These are phyloP conservation scores for Boletales sp. DNA, from an alignment of 768 basidiomycete species.

Conservation along the genomic window DNA sequence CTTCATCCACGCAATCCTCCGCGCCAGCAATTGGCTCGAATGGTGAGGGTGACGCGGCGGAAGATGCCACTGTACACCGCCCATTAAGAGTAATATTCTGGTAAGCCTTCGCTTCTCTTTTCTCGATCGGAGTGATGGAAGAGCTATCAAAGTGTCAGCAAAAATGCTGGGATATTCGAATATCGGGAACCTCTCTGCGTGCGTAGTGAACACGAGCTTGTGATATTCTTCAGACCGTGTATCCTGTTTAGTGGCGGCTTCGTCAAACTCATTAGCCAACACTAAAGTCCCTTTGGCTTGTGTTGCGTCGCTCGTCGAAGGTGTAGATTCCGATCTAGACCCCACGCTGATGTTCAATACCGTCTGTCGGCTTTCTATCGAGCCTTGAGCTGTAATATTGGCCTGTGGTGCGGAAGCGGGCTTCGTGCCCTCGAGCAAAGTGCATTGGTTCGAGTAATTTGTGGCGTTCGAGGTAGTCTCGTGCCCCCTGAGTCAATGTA, in stretches of 20 bases:
- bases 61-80: not conserved
- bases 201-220: not conserved
- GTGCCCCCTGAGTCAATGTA: not conserved
- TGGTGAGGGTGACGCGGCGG: not conserved
- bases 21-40: not conserved
- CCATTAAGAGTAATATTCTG: not conserved
- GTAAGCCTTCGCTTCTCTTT: too few species aligned
- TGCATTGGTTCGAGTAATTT: not conserved
- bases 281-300: too few species aligned
- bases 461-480: not conserved
- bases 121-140: not conserved
- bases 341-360: not conserved
- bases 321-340: not conserved
- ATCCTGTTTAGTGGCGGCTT: too few species aligned
- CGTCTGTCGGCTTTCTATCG: not conserved
- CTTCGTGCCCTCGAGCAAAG: not conserved
- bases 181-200: constrained; percentile 1
- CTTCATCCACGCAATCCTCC: not conserved
- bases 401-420: not conserved
- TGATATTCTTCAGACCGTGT: too few species aligned
- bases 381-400: not conserved
- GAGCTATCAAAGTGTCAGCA: not conserved
- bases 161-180: not conserved
- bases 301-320: too few species aligned
- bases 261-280: too few species aligned